Evolutionary conservation across 768 basidiomycete genomes (phyloP), one percentile per base, ranked within the genome.

Genomic region (Suillus placidus): DNA sequence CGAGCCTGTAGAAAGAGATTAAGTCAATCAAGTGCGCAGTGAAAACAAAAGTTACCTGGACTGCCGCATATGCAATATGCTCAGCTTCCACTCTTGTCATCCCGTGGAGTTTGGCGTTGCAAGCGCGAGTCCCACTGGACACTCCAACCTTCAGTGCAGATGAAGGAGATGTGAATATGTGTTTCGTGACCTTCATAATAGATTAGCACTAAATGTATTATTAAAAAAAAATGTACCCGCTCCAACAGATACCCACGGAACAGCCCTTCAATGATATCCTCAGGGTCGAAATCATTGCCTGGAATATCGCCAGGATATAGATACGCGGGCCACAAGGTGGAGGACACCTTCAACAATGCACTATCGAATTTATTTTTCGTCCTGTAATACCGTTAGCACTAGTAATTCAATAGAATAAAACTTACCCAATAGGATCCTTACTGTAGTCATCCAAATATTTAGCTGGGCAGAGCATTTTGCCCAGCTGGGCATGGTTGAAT

Each of bases 401-500:
- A 6, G 0, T 10, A 16, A 34, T 2, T 34, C 4, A 2, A 34
- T 2, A 6, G 9, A 16, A 52, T 1, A 2, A 34, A 32, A 55
- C 20, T 12, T 55, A 55, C 32, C 32, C 10, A 20, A 12, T 8
- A 0, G 32, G 54, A 55, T 55, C 54, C 54, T 55, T 20, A 10
- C 12, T 32, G 30, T 55, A 55, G 18, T 55, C 5, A 6, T 3
- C 32, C 54, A 65, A 5, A 30, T 65, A 49, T 13, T 65, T 65
- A 7, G 37, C 35, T 0, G 57, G 57, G 20, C 57, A 61, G 2
- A 65, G 23, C 32, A 65, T 10, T 37, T 23, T 18, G n/a, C 26
- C 43, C 10, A 65, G 64, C 26, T 65, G 60, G 13, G 13, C 10
- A 12, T 65, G 64, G 16, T 65, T 65, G 10, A 62, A 65, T 1